Evolutionary conservation across 179 eudicot genomes (phyloP).

Genomic region (Silene noctiflora): DNA sequence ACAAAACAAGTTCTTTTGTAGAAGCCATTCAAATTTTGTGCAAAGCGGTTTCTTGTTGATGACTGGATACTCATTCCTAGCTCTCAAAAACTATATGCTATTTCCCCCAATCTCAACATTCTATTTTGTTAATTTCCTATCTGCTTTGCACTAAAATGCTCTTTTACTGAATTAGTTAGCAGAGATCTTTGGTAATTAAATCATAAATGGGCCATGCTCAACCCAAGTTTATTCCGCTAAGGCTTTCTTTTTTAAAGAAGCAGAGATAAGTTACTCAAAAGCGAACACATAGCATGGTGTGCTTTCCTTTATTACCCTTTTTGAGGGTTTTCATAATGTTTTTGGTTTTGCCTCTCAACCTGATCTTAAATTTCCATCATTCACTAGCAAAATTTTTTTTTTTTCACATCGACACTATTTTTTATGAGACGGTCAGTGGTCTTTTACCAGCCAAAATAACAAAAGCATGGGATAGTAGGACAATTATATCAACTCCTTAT

Average conservation of each 20-base stretch:
- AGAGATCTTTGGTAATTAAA: no score
- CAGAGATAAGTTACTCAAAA: not conserved
- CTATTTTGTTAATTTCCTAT: not conserved
- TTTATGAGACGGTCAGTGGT: slow-evolving; percentile 3
- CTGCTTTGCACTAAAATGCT: slow-evolving; percentile 1
- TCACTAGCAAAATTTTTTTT: slow-evolving; percentile 21
- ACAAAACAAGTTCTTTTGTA: not conserved
- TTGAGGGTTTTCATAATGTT: not conserved
- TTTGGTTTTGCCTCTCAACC: not conserved
- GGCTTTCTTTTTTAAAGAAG: not conserved
- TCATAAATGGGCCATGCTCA: not conserved
- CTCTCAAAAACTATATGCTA: not conserved
- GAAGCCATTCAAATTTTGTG: not conserved
- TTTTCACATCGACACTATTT: slow-evolving; percentile 14
- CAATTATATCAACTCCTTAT: not conserved
- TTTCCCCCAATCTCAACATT: not conserved
- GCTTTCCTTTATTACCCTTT: slow-evolving; percentile 8
- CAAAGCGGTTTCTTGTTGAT: not conserved
- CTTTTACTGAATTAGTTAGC: not conserved
- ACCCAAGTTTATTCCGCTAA: not conserved
- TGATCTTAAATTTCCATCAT: slow-evolving; percentile 3
- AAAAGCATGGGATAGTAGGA: slow-evolving; percentile 1
- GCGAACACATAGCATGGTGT: slow-evolving; percentile 11
- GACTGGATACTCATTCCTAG: not conserved
- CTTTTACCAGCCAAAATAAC: slow-evolving; percentile 13